phyloP scores from a whole-genome alignment of 2,329 filamentous ascomycete species.

The Cadophora gregata region DNA sequence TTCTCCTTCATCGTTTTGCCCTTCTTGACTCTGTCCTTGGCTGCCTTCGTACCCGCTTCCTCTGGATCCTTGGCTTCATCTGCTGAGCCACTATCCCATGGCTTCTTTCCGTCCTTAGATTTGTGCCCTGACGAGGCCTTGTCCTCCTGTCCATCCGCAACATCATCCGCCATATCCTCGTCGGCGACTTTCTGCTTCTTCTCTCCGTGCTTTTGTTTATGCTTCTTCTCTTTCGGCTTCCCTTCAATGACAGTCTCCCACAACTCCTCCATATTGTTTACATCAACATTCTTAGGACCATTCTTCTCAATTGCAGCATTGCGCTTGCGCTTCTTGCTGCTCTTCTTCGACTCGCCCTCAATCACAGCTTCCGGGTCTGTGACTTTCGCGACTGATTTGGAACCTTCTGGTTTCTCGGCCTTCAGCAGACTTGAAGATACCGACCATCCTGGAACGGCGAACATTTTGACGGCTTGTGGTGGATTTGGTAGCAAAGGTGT shows the following conservation, averaged over 20 bases:
- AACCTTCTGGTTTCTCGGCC: conserved; percentile 56
- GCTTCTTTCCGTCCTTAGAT: neutral
- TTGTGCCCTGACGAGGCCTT: conserved; percentile 19
- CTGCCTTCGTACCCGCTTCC: neutral
- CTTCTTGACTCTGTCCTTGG: conserved; percentile 42
- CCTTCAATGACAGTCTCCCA: conserved; percentile 83
- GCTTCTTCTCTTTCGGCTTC: conserved; percentile 51
- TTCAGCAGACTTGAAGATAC: conserved; percentile 75
- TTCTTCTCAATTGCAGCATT: conserved; percentile 52
- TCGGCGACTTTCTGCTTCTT: conserved; percentile 41
- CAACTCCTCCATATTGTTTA: conserved; percentile 75
- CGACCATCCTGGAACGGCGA: conserved; percentile 92
- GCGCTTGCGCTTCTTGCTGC: conserved; percentile 58
- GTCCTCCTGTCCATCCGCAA: conserved; percentile 42
- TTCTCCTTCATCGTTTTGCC: conserved; percentile 47
- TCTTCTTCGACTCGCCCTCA: conserved; percentile 43
- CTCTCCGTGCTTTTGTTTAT: conserved; percentile 34
- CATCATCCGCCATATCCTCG: conserved; percentile 23
- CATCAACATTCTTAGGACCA: conserved; percentile 60
- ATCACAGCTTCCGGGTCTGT: conserved; percentile 37
- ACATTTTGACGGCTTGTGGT: conserved; percentile 62
- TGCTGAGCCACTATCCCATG: conserved; percentile 30
- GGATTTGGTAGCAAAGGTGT: conserved; percentile 4
- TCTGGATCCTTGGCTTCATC: neutral
- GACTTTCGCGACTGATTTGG: conserved; percentile 30